phyloP scores from a whole-genome alignment of 306 rosid species.

The Vigna unguiculata region DNA sequence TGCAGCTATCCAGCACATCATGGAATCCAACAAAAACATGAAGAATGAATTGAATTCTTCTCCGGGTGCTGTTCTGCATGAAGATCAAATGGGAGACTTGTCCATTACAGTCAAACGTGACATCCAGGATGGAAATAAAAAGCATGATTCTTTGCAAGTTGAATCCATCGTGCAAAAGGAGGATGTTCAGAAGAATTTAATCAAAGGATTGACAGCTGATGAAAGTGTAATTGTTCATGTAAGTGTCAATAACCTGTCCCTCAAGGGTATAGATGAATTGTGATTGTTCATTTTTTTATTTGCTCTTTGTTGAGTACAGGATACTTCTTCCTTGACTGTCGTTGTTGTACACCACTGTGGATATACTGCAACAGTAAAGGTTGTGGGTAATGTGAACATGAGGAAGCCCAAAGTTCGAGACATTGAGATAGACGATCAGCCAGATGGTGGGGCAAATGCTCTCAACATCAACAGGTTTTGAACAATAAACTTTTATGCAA shows the following conservation, averaged over 20 bases:
- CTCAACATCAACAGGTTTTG: constrained; percentile 88
- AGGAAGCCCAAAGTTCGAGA: constrained; percentile 64
- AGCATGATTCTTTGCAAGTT: constrained; percentile 24
- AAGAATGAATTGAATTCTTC: constrained; percentile 43
- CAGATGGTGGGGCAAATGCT: constrained; percentile 93
- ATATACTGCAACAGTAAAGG: constrained; percentile 80
- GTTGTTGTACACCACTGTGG: constrained; percentile 88
- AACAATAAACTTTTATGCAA: constrained; percentile 28
- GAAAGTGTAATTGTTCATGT: constrained; percentile 88
- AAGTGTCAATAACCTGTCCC: constrained; percentile 54
- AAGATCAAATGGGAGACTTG: constrained; percentile 72
- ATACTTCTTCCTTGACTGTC: constrained; percentile 70
- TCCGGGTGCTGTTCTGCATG: constrained; percentile 51
- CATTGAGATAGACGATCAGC: constrained; percentile 79
- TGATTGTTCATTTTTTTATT: background rate
- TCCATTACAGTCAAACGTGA: constrained; percentile 63
- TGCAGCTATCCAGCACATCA: constrained; percentile 63
- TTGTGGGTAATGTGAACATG: constrained; percentile 63
- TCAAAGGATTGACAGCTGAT: constrained; percentile 93
- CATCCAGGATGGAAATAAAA: constrained; percentile 49
- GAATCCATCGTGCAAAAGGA: constrained; percentile 49
- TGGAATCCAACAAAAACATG: constrained; percentile 51
- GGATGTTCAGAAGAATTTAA: constrained; percentile 64
- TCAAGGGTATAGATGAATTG: constrained; percentile 18
- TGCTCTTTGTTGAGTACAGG: constrained; percentile 58